These are phyloP conservation scores for Salix caprea DNA, from an alignment of 345 rosid species.

Conservation along the genomic window DNA sequence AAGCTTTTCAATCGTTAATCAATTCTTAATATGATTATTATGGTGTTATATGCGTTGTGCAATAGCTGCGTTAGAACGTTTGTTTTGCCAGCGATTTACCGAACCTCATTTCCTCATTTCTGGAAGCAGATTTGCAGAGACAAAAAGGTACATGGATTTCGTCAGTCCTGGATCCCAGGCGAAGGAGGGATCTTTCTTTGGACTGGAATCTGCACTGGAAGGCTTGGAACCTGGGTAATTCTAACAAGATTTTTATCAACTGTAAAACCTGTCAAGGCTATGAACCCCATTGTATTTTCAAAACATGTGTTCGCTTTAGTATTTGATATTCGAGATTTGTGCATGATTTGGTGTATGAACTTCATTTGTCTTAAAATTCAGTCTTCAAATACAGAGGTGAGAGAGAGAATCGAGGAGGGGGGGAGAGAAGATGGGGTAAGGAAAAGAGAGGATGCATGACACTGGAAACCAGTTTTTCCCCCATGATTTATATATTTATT, in stretches of 20 bases:
- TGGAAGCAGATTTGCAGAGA: constrained; percentile 63
- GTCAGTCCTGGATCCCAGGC: constrained; percentile 84
- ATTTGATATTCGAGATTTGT: too few species aligned
- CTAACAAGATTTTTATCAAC: background rate
- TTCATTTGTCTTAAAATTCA: too few species aligned
- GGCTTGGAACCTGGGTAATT: constrained; percentile 88
- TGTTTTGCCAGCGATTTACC: background rate
- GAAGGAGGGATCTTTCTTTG: constrained; percentile 72
- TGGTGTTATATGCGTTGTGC: too few species aligned
- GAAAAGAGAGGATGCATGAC: too few species aligned
- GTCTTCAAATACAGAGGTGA: too few species aligned
- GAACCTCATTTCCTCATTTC: background rate
- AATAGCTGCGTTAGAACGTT: background rate
- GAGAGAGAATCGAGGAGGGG: too few species aligned
- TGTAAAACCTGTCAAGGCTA: background rate
- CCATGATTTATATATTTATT: too few species aligned
- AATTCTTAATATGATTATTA: too few species aligned
- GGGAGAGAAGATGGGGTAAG: too few species aligned
- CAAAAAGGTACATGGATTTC: constrained; percentile 85
- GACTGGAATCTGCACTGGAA: constrained; percentile 71
- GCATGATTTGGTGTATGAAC: too few species aligned
- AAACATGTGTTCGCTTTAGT: too few species aligned
- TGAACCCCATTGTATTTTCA: background rate
- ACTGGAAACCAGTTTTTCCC: too few species aligned
- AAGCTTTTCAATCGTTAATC: background rate